Evolutionary conservation across 345 rosid species (phyloP).

Genomic region (Acer negundo): DNA sequence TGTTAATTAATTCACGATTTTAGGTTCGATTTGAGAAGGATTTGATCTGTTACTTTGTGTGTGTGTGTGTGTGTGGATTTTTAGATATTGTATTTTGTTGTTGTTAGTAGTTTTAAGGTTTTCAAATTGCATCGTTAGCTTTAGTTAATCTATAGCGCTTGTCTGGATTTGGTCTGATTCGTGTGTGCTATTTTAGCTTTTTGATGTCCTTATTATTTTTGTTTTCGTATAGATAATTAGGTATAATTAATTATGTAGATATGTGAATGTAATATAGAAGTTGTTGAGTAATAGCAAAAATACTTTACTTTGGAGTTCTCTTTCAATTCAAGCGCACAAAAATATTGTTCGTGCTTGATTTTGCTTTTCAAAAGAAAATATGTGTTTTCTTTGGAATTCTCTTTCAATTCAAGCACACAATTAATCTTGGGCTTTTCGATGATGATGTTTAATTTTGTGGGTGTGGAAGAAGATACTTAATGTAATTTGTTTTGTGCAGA

Average conservation of each 20-base stretch:
- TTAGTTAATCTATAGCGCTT: background rate
- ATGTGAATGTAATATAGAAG: background rate
- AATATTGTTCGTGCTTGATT: background rate
- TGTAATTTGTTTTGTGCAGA: constrained; percentile 53
- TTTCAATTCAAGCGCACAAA: too few species aligned
- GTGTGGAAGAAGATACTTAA: background rate
- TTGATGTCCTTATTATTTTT: background rate
- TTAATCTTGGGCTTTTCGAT: background rate
- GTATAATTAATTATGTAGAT: background rate
- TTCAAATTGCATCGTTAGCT: background rate
- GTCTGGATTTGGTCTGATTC: background rate
- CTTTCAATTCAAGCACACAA: background rate
- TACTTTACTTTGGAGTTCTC: background rate
- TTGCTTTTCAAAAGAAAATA: background rate
- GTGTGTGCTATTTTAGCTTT: background rate
- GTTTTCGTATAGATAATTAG: background rate
- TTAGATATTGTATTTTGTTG: background rate
- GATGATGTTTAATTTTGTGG: background rate
- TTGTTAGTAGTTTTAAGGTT: background rate
- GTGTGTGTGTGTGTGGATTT: background rate
- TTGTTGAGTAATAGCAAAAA: background rate
- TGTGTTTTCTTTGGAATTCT: background rate
- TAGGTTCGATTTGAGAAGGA: background rate
- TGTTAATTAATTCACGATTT: background rate
- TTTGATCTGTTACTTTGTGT: background rate